phyloP scores from a whole-genome alignment of 1,139 yeast species.

The Geotrichum australiense region DNA sequence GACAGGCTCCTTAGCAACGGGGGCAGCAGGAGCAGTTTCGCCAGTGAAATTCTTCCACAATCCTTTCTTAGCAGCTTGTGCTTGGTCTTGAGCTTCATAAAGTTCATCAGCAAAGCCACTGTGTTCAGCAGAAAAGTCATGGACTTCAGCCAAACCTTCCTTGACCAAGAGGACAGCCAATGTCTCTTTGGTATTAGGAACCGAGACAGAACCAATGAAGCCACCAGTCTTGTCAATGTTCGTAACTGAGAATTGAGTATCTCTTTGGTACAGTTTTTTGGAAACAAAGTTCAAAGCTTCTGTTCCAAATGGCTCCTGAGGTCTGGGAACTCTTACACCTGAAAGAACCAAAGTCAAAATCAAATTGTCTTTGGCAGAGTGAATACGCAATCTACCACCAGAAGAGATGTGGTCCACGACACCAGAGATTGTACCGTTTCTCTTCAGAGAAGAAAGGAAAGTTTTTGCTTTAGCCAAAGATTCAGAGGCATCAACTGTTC shows the following conservation, averaged over 20 bases:
- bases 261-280: constrained; percentile 59
- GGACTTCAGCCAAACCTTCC: constrained; percentile 59
- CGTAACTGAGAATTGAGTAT: constrained; percentile 60
- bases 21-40: constrained; percentile 31
- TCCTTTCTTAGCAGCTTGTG: constrained; percentile 51
- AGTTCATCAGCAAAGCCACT: constrained; percentile 51
- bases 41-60: constrained; percentile 53
- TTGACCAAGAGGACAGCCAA: constrained; percentile 55
- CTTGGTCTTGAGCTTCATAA: constrained; percentile 55
- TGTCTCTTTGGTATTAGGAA: constrained; percentile 47
- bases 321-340: constrained; percentile 49
- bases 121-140: constrained; percentile 56
- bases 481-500: constrained; percentile 77
- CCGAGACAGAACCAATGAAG: constrained; percentile 64
- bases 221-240: constrained; percentile 75
- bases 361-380: constrained; percentile 65
- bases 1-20: constrained; percentile 28
- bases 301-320: constrained; percentile 42
- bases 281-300: constrained; percentile 52
- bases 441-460: constrained; percentile 61
- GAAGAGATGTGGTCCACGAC: constrained; percentile 67
- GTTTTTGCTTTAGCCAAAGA: constrained; percentile 64
- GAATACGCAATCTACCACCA: constrained; percentile 59
- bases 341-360: constrained; percentile 68
- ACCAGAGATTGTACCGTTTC: constrained; percentile 57